A percentile compares a stretch with the other conserved stretches of the same genome.
phyloP scores from a whole-genome alignment of 495 filamentous ascomycete genomes.

The Aspergillus conjunctus region DNA sequence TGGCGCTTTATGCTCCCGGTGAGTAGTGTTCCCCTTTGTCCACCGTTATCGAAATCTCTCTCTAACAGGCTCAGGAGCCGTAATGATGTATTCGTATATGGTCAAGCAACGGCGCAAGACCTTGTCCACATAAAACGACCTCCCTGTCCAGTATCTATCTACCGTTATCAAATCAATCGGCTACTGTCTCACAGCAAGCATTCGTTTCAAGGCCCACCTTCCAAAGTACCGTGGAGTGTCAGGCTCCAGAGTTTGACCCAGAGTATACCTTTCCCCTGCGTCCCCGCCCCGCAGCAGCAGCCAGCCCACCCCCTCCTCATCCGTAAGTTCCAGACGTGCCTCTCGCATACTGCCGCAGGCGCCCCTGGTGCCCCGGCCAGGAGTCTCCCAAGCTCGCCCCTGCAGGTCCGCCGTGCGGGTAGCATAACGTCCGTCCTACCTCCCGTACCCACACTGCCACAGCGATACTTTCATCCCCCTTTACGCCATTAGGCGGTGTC shows the following conservation, averaged over 20 bases:
- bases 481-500: too few relatives aligned
- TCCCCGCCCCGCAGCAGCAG: not conserved
- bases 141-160: not conserved
- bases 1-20: conserved; percentile 73
- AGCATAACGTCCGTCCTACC: too few relatives aligned
- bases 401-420: not conserved
- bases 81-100: conserved; percentile 82
- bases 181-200: not conserved
- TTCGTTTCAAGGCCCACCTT: too few relatives aligned
- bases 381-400: not conserved
- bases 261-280: not conserved
- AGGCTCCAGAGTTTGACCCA: not conserved
- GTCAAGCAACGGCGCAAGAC: conserved; percentile 69
- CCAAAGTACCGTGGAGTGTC: not conserved
- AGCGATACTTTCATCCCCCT: too few relatives aligned
- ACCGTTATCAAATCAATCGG: not conserved
- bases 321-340: not conserved
- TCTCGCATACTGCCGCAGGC: not conserved
- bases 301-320: not conserved
- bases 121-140: conserved; percentile 14
- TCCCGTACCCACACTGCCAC: not conserved
- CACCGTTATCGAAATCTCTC: not conserved
- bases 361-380: not conserved
- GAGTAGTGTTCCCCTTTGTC: conserved; percentile 4
- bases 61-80: conserved; percentile 55